phyloP scores from a whole-genome alignment of 495 filamentous ascomycete genomes.

The Evernia prunastri region DNA sequence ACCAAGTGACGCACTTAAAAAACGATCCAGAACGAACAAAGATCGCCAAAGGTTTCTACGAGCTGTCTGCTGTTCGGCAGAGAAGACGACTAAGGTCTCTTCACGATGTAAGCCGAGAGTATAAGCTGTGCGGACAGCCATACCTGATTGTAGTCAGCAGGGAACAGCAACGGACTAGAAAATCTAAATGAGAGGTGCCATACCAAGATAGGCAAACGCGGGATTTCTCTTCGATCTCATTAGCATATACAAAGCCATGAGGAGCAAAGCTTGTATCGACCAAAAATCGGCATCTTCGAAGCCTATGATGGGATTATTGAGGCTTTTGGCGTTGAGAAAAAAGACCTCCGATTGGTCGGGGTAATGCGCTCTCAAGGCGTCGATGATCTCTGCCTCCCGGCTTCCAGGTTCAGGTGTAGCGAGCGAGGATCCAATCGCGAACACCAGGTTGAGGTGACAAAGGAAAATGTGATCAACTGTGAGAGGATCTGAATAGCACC shows the following conservation, averaged over 20 bases:
- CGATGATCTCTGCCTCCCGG: slow-evolving; percentile 43
- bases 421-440: slow-evolving; percentile 53
- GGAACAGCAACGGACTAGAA: slow-evolving; percentile 16
- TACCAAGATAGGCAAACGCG: slow-evolving; percentile 54
- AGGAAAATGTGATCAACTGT: slow-evolving; percentile 42
- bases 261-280: slow-evolving; percentile 53
- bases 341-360: slow-evolving; percentile 52
- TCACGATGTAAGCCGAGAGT: slow-evolving; percentile 55
- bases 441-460: slow-evolving; percentile 51
- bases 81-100: slow-evolving; percentile 52
- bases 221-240: slow-evolving; percentile 51
- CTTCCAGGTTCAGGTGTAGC: slow-evolving; percentile 46
- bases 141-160: slow-evolving; percentile 35
- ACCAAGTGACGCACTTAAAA: slow-evolving; percentile 52
- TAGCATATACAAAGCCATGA: slow-evolving; percentile 58
- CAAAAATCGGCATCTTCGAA: slow-evolving; percentile 59
- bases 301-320: slow-evolving; percentile 48
- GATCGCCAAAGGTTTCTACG: slow-evolving; percentile 55
- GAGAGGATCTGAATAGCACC: slow-evolving; percentile 48
- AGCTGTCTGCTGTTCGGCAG: slow-evolving; percentile 35
- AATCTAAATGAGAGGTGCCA: slow-evolving; percentile 4
- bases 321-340: slow-evolving; percentile 50
- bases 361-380: slow-evolving; percentile 40
- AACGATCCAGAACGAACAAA: slow-evolving; percentile 56
- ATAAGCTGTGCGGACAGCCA: slow-evolving; percentile 57